Evolutionary conservation across 257 asterid genomes (phyloP), one percentile per base, ranked within the genome.

Genomic region (Striga asiatica): DNA sequence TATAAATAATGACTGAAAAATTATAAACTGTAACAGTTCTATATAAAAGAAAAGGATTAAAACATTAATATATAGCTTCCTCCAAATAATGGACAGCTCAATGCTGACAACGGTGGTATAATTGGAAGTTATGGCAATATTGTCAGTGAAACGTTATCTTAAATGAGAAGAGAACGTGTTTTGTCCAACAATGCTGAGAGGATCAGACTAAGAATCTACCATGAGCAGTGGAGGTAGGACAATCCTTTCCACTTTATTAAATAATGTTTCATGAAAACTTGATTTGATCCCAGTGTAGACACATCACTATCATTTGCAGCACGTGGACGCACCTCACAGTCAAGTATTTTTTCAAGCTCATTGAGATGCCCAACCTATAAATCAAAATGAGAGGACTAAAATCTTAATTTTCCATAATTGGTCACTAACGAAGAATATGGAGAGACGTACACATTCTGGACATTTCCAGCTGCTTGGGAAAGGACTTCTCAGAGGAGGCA

Each of bases 161-260:
- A 47, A 56, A 50, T 20, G 35, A 25, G 45, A 50, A 47, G 25
- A n/a, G 39, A 61, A n/a, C 51, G 32, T 20, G 38, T n/a, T 24
- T 12, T 66, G 41, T 61, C 42, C 54, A 31, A 56, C 52, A 39
- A 22, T 18, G 55, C 23, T 57, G 52, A 62, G 66, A 60, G 63
- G 20, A 21, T 60, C 4, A 27, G 60, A 50, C n/a, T 29, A 63
- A 31, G 41, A 50, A 68, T 50, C 64, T 73, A 92, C 98, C 98
- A 92, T 65, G 88, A 58, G 76, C 98, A 84, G 58, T 92, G 98
- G 64, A 92, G 83, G 79, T 92, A 81, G 23, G 98, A 92, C 69
- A 68, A 50, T 57, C 93, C 97, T 72, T 88, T 92, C 98, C 98
- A 92, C 73, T 92, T 92, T 27, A 92, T 84, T 67, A 92, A 78